Evolutionary conservation across 371 early-diverging fungal genomes (phyloP).

Genomic region (Phascolomyces articulosus): DNA sequence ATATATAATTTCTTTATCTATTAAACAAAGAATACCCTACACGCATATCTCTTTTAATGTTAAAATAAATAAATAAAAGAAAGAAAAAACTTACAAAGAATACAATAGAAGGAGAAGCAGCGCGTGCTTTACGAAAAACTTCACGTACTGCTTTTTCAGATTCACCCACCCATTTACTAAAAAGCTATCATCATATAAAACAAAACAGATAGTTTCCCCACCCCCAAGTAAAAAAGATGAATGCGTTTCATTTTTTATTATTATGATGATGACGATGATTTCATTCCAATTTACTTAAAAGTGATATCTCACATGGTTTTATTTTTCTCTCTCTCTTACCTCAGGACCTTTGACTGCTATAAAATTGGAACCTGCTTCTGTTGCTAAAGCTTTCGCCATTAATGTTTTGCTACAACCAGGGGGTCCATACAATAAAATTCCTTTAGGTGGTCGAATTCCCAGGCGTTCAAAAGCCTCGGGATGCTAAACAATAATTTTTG

Average conservation of each 20-base stretch:
- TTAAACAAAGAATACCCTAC: no score
- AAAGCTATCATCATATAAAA: constrained; percentile 63
- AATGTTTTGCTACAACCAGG: constrained; percentile 99
- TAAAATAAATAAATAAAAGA: no score
- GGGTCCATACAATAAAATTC: constrained; percentile 96
- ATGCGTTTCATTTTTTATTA: no score
- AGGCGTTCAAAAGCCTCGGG: constrained; percentile 87
- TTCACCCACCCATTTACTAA: constrained; percentile 99
- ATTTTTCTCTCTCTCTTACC: no score
- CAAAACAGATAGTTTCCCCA: no score
- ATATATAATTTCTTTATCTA: no score
- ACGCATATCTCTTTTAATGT: no score
- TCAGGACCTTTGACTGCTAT: constrained; percentile 98
- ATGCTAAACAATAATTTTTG: constrained; percentile 57
- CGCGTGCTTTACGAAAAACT: constrained; percentile 93
- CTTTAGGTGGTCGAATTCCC: constrained; percentile 95
- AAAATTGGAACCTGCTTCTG: constrained; percentile 96
- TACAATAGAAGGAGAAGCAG: constrained; percentile 94
- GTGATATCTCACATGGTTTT: no score
- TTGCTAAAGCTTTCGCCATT: constrained; percentile 97
- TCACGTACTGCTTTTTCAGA: constrained; percentile 97
- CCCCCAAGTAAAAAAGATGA: no score
- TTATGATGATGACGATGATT: no score
- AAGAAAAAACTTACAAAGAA: constrained; percentile 96
- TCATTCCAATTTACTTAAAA: no score